These are phyloP conservation scores for Plasmopara viticola DNA, from an alignment of 352 stramenopile genomes.

Conservation along the genomic window DNA sequence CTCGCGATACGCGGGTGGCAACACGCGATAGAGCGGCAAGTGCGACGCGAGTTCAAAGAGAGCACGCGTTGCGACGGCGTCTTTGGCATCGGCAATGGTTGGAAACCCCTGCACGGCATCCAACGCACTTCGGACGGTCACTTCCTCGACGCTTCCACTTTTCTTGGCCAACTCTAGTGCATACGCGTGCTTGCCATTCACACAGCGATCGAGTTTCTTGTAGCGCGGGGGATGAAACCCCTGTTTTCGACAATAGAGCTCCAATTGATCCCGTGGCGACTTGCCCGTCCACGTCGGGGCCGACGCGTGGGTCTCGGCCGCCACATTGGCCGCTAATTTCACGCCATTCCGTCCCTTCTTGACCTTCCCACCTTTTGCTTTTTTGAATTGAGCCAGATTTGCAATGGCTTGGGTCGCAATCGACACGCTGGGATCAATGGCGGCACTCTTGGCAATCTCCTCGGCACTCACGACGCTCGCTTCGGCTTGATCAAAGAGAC, in stretches of 20 bases:
- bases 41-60: slow-evolving; percentile 85
- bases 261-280: slow-evolving; percentile 82
- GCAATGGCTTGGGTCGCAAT: slow-evolving; percentile 21
- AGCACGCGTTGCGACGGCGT: slow-evolving; percentile 69
- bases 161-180: slow-evolving; percentile 46
- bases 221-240: slow-evolving; percentile 78
- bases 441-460: slow-evolving; percentile 37
- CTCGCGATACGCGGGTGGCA: slow-evolving; percentile 82
- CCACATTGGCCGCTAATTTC: slow-evolving; percentile 18
- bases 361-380: slow-evolving; percentile 30
- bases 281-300: slow-evolving; percentile 55
- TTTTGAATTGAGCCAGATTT: slow-evolving; percentile 17
- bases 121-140: slow-evolving; percentile 30
- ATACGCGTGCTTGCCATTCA: slow-evolving; percentile 37
- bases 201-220: slow-evolving; percentile 33
- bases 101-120: slow-evolving; percentile 39
- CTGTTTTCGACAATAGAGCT: slow-evolving; percentile 86
- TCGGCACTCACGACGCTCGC: slow-evolving; percentile 26
- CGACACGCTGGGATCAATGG: slow-evolving; percentile 20
- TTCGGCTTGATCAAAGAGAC: slow-evolving; percentile 35
- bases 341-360: slow-evolving; percentile 27
- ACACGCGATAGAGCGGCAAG: slow-evolving; percentile 83
- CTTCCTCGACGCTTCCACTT: slow-evolving; percentile 31
- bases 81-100: slow-evolving; percentile 67
- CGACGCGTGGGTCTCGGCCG: slow-evolving; percentile 14